Conservation (phyloP, 805 yeast species). For the Saturnispora sekii region DNA sequence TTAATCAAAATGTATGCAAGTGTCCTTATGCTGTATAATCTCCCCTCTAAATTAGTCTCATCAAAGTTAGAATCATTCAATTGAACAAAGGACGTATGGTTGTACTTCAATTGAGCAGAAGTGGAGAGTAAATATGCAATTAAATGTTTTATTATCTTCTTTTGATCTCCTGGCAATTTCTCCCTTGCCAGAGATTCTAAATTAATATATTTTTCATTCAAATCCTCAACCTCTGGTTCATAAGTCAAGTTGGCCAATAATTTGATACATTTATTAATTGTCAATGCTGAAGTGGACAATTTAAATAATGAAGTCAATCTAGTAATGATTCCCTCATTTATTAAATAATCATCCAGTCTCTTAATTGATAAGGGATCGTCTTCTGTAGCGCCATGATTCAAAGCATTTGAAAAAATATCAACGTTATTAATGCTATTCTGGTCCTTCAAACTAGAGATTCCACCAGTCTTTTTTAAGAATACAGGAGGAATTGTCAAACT, state of each 20-base stretch:
- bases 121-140: conserved; percentile 29
- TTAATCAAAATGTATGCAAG: conserved; percentile 37
- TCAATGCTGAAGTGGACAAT: not conserved
- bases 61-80: conserved; percentile 16
- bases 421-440: conserved; percentile 23
- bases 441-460: conserved; percentile 30
- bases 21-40: conserved; percentile 31
- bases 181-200: not conserved
- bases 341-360: conserved; percentile 16
- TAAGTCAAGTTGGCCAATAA: conserved; percentile 1
- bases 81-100: conserved; percentile 17
- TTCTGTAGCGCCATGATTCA: conserved; percentile 19
- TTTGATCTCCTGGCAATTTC: conserved; percentile 7
- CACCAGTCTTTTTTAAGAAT: conserved; percentile 22
- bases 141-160: conserved; percentile 17
- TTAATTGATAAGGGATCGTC: conserved; percentile 23
- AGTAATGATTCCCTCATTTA: conserved; percentile 10
- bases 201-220: not conserved
- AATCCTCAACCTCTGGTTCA: conserved; percentile 23
- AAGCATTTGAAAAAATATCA: conserved; percentile 22
- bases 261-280: conserved; percentile 1
- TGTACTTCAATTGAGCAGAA: conserved; percentile 19
- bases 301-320: conserved; percentile 12
- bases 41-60: conserved; percentile 10
- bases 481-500: conserved; percentile 31